Evolutionary conservation across 225 moss, liverwort and hornwort genomes (phyloP), one percentile per base, ranked within the genome.

Genomic region (Ulota crispa): DNA sequence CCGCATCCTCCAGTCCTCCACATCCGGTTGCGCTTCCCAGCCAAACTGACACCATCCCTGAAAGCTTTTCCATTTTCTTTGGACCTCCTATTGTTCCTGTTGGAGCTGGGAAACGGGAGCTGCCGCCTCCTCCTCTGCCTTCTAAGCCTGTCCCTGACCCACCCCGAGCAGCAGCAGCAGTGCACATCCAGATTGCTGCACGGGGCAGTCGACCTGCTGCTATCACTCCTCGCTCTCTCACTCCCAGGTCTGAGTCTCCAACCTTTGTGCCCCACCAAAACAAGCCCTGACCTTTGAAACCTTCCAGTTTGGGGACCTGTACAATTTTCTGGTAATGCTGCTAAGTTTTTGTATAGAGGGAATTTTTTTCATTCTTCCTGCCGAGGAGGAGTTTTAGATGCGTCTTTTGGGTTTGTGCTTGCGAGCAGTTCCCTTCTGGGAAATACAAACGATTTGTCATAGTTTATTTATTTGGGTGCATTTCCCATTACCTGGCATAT

Each of bases 11-110:
- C 0, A 90, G 84, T 45, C 78, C 86, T 66, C 59, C 80, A 4
- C 45, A 75, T 55, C 85, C 85, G 18, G 31, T 23, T 54, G 61
- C 45, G 18, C 84, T 68, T 27, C 79, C 90, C 20, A 80, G 84
- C 79, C 87, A 85, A 78, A 39, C 27, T 7, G 64, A 7, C 30
- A 0, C 67, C 41, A 4, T 69, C 41, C 79, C 83, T n/a, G 83
- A 83, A 83, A 83, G 81, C 68, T 87, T 89, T 37, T 89, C 89
- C 7, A 91, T 91, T 23, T 91, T 91, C 81, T 87, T 83, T 12
- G 89, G 83, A 60, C 83, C 87, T 36, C 91, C 91, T 4, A 83
- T 81, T 53, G 81, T 91, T 36, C 91, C 89, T 5, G 77, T 88
- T 16, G 86, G 80, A 80, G 85, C 78, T 72, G 85, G 83, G 9